Evolutionary conservation across 257 asterid genomes (phyloP).

Genomic region (Penstemon newberryi): DNA sequence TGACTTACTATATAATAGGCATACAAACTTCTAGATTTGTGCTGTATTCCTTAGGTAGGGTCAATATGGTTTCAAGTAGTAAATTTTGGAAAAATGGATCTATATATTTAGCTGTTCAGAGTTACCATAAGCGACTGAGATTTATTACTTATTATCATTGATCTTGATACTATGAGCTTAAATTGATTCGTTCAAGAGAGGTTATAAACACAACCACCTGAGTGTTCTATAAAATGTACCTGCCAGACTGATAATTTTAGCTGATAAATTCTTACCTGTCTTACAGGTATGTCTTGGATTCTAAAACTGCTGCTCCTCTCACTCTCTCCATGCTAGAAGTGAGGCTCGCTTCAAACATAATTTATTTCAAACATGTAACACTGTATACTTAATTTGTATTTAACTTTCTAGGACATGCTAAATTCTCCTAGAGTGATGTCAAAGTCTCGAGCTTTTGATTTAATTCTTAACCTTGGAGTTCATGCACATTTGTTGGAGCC

Average conservation of each 20-base stretch:
- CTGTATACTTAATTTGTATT: slow-evolving; percentile 32
- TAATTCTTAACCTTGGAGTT: slow-evolving; percentile 94
- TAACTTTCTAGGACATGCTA: slow-evolving; percentile 79
- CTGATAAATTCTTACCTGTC: slow-evolving; percentile 31
- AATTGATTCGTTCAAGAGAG: slow-evolving; percentile 8
- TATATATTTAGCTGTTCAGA: not conserved
- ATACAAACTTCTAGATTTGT: not conserved
- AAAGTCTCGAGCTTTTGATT: slow-evolving; percentile 91
- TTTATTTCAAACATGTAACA: slow-evolving; percentile 25
- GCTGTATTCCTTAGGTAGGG: slow-evolving; percentile 8
- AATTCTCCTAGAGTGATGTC: slow-evolving; percentile 79
- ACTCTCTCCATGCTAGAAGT: slow-evolving; percentile 96
- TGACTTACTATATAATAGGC: not conserved
- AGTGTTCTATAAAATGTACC: slow-evolving; percentile 15
- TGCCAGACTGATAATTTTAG: slow-evolving; percentile 30
- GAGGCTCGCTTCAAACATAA: slow-evolving; percentile 34
- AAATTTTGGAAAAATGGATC: slow-evolving; percentile 8
- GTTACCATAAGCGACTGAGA: slow-evolving; percentile 11
- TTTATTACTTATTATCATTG: slow-evolving; percentile 16
- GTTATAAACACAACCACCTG: slow-evolving; percentile 4
- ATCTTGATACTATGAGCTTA: slow-evolving; percentile 7
- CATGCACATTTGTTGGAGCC: slow-evolving; percentile 99
- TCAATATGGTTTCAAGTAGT: slow-evolving; percentile 7
- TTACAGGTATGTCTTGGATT: slow-evolving; percentile 93
- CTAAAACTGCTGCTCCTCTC: slow-evolving; percentile 92